Evolutionary conservation across 139 green algal species (phyloP), one percentile per base, ranked within the genome.

Genomic region (Picochlorum sp.): DNA sequence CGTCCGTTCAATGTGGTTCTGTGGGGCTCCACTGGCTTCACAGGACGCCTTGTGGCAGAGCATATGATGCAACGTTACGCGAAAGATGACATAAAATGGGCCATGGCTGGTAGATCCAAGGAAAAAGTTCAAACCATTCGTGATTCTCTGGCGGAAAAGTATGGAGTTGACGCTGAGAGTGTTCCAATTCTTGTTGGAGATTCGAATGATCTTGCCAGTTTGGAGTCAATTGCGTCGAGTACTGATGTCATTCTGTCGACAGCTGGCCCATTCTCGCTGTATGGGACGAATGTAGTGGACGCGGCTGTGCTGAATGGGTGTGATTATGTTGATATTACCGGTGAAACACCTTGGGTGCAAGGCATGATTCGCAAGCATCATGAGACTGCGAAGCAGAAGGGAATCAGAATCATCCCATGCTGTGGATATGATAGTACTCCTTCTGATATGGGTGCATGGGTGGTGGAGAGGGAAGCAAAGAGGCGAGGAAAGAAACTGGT

Each of bases 261-360:
- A 3, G 84, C 79, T 5, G 89, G 89, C 1, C 89, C 89, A 9
- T 85, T 78, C 59, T 62, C 74, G 10, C 71, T 76, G 45, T 72
- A 86, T 16, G 87, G 89, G n/a, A 79, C 69, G 2, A 76, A 76
- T 3, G 71, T 97, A 44, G 85, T 96, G 31, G 77, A 71, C 1
- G 83, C 87, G 21, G 84, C 83, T 31, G 75, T 96, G 47, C 45
- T 73, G 16, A 49, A 71, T 11, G 71, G 75, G 37, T 87, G 80
- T 9, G 81, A 97, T 71, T 97, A 96, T 68, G 77, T 77, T 13
- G 92, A 97, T 69, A 88, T 96, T 54, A 95, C 89, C 49, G 88
- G 88, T 81, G 87, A 93, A 71, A 31, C 78, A 1, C 59, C 76
- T 2, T 95, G 83, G 83, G 81, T 91, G 38, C 66, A 57, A 44